A percentile compares a stretch with the other conserved stretches of the same genome.
These are phyloP conservation scores for Austroboletus festivus DNA, from an alignment of 768 basidiomycete genomes.

Conservation along the genomic window DNA sequence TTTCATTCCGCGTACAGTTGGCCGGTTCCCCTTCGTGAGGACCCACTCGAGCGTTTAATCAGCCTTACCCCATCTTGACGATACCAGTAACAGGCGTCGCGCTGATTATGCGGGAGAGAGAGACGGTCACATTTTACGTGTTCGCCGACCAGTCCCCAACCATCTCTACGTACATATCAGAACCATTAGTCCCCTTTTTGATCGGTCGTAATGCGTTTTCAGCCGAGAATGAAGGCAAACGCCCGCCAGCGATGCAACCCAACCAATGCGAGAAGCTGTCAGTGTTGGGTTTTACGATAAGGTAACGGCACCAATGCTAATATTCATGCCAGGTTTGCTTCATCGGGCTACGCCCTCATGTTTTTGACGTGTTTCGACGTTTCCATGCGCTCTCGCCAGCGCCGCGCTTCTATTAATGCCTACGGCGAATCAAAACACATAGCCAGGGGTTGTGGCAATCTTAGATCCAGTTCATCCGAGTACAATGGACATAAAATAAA, in stretches of 20 bases:
- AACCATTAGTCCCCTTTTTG: slow-evolving; percentile 2
- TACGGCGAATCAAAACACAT: slow-evolving; percentile 22
- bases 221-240: slow-evolving; percentile 7
- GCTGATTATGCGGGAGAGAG: slow-evolving; percentile 20
- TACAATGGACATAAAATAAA: slow-evolving; percentile 1
- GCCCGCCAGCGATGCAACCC: slow-evolving; percentile 9
- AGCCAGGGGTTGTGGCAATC: slow-evolving; percentile 23
- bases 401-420: slow-evolving; percentile 12
- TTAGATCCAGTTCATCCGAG: slow-evolving; percentile 28
- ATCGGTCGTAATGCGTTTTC: slow-evolving; percentile 24
- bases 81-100: slow-evolving; percentile 15
- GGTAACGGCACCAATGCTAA: slow-evolving; percentile 3
- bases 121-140: slow-evolving; percentile 16
- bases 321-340: slow-evolving; percentile 14
- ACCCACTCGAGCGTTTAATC: slow-evolving; percentile 19
- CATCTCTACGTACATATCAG: slow-evolving; percentile 6
- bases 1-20: slow-evolving; percentile 11
- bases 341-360: slow-evolving; percentile 23
- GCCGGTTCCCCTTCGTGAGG: slow-evolving; percentile 1
- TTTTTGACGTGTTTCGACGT: slow-evolving; percentile 24
- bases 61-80: slow-evolving; percentile 4
- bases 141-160: slow-evolving; percentile 28
- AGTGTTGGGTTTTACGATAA: no score
- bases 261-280: no score
- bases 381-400: slow-evolving; percentile 12